Base-by-base conservation (phyloP, 768 basidiomycete genomes). In the Lanmaoa rubissima region DNA sequence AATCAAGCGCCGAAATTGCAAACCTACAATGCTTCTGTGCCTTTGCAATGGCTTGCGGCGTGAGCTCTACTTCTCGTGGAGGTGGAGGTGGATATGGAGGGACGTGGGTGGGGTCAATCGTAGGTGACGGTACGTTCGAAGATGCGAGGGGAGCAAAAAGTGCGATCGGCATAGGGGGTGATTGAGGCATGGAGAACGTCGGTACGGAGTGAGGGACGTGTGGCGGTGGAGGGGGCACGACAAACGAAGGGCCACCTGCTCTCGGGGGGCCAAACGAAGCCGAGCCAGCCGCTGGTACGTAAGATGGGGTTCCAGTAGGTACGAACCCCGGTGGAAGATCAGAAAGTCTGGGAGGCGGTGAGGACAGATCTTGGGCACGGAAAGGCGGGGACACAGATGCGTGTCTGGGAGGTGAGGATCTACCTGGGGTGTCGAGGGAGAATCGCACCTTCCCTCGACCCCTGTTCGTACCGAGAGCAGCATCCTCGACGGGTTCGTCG, bases 1-100 rank as follows among this genome's bases (percentile, higher is more conserved):
- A 98, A 67, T 98, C 94, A 53, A 99, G 77, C n/a, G 97, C 85
- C 32, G 91, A 93, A 55, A 98, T 92, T 8, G 96, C 96, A 74
- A 89, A 97, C 51, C 83, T 82, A 63, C 94, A 94, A 64, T 95
- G 94, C 68, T 91, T 97, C 78, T 99, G 95, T 14, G 83, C 84
- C 59, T 87, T 84, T 19, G 86, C 78, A 26, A 97, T 80, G 51
- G 85, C 67, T 51, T 75, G 76, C 5, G 89, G 84, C 1, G 88
- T 83, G 45, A 94, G 72, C 34, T 86, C 85, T 21, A 56, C 51
- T 17, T 67, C 49, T 21, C 61, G 53, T 50, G 60, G 51, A 13
- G 66, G 60, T 43, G 65, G 64, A 10, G 61, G 57, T 17, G 66
- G 65, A 36, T 63, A 68, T 52, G 65, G 31, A 39, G 62, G 65